Percentiles rank a stretch among this genome's conserved stretches.
Conservation (phyloP, 306 rosid species). For the Malus asiatica region DNA sequence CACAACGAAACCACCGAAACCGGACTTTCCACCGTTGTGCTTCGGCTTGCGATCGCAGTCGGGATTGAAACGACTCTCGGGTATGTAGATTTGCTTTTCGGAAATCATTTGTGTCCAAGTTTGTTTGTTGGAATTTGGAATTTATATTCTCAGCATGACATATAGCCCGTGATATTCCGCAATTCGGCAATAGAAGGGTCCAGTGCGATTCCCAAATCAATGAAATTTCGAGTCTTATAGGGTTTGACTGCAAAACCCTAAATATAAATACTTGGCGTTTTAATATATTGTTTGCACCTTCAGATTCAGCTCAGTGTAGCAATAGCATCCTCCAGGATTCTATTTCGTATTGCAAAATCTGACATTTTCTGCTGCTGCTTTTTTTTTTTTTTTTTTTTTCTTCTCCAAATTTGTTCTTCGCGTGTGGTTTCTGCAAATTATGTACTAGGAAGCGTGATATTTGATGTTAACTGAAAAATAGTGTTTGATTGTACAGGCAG, state of each 20-base stretch:
- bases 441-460: background rate
- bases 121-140: background rate
- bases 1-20: background rate
- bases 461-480: background rate
- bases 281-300: background rate
- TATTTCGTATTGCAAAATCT: background rate
- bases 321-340: background rate
- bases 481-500: background rate
- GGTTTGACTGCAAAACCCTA: constrained; percentile 16
- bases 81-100: background rate
- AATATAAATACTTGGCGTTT: background rate
- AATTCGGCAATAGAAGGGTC: background rate
- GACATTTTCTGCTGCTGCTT: background rate
- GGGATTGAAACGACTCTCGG: background rate
- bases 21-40: background rate
- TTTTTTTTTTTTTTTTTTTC: background rate
- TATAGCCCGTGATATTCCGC: background rate
- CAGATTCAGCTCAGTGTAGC: background rate
- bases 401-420: background rate
- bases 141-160: background rate
- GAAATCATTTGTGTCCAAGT: background rate
- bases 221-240: background rate
- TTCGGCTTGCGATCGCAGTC: background rate
- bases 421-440: background rate
- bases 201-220: background rate